Conservation (phyloP, 768 basidiomycete species). For the Leccinum uliginosum region DNA sequence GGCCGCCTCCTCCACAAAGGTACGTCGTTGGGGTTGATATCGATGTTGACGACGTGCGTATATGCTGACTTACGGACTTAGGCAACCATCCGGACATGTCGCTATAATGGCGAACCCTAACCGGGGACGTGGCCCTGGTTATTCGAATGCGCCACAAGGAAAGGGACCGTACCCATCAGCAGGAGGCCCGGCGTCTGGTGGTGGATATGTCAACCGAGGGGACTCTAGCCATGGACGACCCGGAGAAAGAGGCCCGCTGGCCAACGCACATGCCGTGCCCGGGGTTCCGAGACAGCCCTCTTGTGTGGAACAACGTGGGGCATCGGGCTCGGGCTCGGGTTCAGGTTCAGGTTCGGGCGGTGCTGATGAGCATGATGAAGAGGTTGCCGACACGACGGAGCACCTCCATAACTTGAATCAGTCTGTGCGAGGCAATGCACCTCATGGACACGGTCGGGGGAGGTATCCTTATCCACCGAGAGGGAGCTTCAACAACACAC, state of each 20-base stretch:
- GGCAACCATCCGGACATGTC: constrained; percentile 42
- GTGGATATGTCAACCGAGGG: constrained; percentile 1
- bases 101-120: constrained; percentile 80
- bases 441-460: constrained; percentile 35
- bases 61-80: constrained; percentile 4
- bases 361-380: constrained; percentile 1
- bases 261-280: constrained; percentile 7
- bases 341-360: not conserved
- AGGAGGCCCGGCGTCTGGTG: constrained; percentile 5
- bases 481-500: constrained; percentile 19
- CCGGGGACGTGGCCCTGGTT: constrained; percentile 32
- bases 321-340: not conserved
- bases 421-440: constrained; percentile 22
- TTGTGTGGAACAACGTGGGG: not conserved
- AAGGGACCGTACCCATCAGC: constrained; percentile 7
- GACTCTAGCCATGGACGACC: not conserved
- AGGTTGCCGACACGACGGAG: not conserved
- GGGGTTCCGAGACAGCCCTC: not conserved
- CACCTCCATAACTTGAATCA: not conserved
- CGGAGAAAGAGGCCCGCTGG: constrained; percentile 5
- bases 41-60: not conserved
- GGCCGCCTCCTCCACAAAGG: constrained; percentile 42
- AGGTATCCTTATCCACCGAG: constrained; percentile 19
- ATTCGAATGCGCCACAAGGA: constrained; percentile 7
- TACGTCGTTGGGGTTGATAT: not conserved